Base-by-base conservation (phyloP, 805 yeast genomes). In the Barnettozyma sucrosica region DNA sequence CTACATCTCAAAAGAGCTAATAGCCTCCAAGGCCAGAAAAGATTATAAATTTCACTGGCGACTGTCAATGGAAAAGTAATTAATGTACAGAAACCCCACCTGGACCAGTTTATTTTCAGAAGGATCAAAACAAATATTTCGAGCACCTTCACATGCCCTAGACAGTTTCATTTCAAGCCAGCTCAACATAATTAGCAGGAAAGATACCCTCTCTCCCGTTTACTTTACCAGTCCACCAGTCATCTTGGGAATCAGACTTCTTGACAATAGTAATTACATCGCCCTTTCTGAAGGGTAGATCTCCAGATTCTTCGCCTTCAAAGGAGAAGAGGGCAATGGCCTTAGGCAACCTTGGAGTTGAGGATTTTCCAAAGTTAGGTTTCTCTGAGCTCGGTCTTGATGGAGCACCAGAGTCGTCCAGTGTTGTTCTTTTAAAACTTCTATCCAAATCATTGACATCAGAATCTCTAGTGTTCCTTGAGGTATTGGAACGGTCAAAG, bases 141-240 rank as follows among this genome's bases (percentile, higher is more conserved):
- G 14, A 28, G 10, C 28, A 7, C 28, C 7, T 25, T 9, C 28
- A 25, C 28, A 23, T 8, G 5, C 25, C 18, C 10, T 32, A 5
- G 34, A 33, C 36, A 18, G 9, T 13, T 37, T 5, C 24, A 3
- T 20, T 16, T 50, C 24, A 69, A 11, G 70, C 74, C 58, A 90
- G 67, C 63, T 90, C 95, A 38, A 92, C 97, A 62, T 92, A 92
- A 65, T 92, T 92, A 3, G 99, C 99, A 9, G 99, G 99, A 76
- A 92, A 92, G 20, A 90, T 90, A 38, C 99, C 99, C 58, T 87
- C 88, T 51, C 68, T 69, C 11, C 95, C 92, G 55, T 85, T 86
- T 46, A 81, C 71, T 63, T 85, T 81, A 24, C 99, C 99, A 0
- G 97, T 89, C 99, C 99, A 93, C 99, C 99, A 93, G 65, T 93